Evolutionary conservation across 805 yeast genomes (phyloP).

Genomic region (Teunomyces aglyptinius): DNA sequence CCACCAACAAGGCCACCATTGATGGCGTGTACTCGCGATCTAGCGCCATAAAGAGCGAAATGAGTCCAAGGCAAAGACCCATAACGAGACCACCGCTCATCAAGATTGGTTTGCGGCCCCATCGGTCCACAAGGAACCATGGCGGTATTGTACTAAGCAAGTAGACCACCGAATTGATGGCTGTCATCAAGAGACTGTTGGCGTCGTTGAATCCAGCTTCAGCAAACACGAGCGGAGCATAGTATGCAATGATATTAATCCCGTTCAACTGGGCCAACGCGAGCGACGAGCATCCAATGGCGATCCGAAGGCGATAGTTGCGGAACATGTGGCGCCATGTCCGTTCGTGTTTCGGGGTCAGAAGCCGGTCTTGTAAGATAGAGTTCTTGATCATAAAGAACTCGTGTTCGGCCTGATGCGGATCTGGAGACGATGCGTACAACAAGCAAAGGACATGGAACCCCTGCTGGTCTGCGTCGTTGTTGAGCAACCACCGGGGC

Average conservation of each 20-base stretch:
- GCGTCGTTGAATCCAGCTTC: constrained; percentile 44
- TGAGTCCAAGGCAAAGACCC: constrained; percentile 34
- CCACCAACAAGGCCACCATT: constrained; percentile 39
- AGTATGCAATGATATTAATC: constrained; percentile 56
- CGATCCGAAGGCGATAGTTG: constrained; percentile 34
- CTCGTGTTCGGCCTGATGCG: constrained; percentile 38
- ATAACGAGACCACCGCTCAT: constrained; percentile 40
- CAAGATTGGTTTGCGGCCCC: constrained; percentile 47
- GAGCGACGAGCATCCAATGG: constrained; percentile 42
- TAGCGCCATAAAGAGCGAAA: constrained; percentile 34
- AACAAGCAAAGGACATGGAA: constrained; percentile 38
- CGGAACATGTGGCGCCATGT: constrained; percentile 43
- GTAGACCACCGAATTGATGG: constrained; percentile 40
- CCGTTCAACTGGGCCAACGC: constrained; percentile 52
- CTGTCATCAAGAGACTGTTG: constrained; percentile 44
- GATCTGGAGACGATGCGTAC: constrained; percentile 29
- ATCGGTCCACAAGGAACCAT: constrained; percentile 44
- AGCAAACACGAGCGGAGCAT: constrained; percentile 56
- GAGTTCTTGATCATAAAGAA: constrained; percentile 47
- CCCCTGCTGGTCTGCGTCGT: constrained; percentile 65
- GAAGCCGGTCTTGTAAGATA: constrained; percentile 36
- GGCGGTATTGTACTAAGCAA: constrained; percentile 42
- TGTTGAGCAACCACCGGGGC: constrained; percentile 86
- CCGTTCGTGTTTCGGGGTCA: constrained; percentile 38
- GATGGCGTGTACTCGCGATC: constrained; percentile 34